These are phyloP conservation scores for Exophiala sideris DNA, from an alignment of 2,329 filamentous ascomycete species.

Conservation along the genomic window DNA sequence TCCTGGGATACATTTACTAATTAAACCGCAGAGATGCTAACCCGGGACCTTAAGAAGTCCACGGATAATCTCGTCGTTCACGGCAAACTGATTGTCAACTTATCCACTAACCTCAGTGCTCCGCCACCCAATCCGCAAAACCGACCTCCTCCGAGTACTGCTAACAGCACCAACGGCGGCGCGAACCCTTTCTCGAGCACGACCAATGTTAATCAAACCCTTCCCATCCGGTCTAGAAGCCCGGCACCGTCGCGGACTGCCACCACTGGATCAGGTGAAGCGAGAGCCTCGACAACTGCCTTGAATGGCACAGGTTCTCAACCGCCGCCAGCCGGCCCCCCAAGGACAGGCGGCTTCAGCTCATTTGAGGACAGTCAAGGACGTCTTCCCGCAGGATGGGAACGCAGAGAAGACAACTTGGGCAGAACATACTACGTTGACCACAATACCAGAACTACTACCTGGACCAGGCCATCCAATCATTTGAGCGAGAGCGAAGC, in stretches of 20 bases:
- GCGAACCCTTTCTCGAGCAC: slow-evolving; percentile 13
- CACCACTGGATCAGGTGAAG: slow-evolving; percentile 30
- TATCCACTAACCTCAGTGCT: slow-evolving; percentile 81
- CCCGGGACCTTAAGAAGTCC: slow-evolving; percentile 92
- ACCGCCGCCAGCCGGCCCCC: slow-evolving; percentile 38
- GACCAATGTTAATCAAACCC: slow-evolving; percentile 19
- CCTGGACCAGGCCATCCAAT: slow-evolving; percentile 86
- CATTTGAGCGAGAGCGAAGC: slow-evolving; percentile 73
- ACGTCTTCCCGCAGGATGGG: slow-evolving; percentile 88
- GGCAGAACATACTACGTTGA: slow-evolving; percentile 98
- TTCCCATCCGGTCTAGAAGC: slow-evolving; percentile 30
- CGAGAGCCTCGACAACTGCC: slow-evolving; percentile 29
- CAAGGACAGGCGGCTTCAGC: slow-evolving; percentile 62
- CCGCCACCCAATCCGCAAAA: slow-evolving; percentile 25
- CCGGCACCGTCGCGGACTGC: slow-evolving; percentile 32
- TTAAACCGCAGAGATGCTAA: slow-evolving; percentile 76
- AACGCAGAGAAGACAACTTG: slow-evolving; percentile 89
- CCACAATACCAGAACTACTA: slow-evolving; percentile 93
- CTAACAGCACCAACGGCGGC: slow-evolving; percentile 20
- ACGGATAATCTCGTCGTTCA: slow-evolving; percentile 97
- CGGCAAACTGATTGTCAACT: slow-evolving; percentile 92
- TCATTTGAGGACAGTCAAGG: slow-evolving; percentile 97
- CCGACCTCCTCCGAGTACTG: slow-evolving; percentile 20
- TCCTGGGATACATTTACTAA: slow-evolving; percentile 27
- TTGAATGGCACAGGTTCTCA: slow-evolving; percentile 36